Evolutionary conservation across 2,329 filamentous ascomycete species (phyloP).

Genomic region (Alternaria longipes): DNA sequence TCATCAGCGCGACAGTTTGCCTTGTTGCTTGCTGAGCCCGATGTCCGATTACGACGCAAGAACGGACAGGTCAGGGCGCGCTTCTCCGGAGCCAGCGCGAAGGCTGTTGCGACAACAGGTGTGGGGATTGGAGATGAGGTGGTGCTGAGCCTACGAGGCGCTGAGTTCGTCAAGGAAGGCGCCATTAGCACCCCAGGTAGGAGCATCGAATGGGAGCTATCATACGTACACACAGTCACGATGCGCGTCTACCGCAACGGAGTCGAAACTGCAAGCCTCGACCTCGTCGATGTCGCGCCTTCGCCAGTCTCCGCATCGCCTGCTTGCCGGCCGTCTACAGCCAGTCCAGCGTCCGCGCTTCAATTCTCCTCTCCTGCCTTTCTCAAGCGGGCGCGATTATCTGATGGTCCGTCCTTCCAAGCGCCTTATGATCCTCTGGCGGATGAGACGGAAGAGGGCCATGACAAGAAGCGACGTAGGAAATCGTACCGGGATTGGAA

Average conservation of each 20-base stretch:
- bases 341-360: slow-evolving; percentile 17
- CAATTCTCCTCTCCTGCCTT: slow-evolving; percentile 83
- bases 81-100: slow-evolving; percentile 76
- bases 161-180: slow-evolving; percentile 67
- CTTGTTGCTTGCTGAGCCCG: slow-evolving; percentile 83
- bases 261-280: slow-evolving; percentile 60
- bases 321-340: slow-evolving; percentile 19
- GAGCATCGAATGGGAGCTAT: slow-evolving; percentile 66
- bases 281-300: slow-evolving; percentile 58
- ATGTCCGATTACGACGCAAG: slow-evolving; percentile 78
- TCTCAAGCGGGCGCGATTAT: slow-evolving; percentile 71
- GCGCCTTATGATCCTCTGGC: slow-evolving; percentile 69
- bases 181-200: slow-evolving; percentile 66
- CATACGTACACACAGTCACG: slow-evolving; percentile 54
- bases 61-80: slow-evolving; percentile 83
- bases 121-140: slow-evolving; percentile 83
- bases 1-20: slow-evolving; percentile 76
- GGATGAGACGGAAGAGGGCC: slow-evolving; percentile 67
- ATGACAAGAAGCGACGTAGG: slow-evolving; percentile 73
- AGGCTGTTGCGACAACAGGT: slow-evolving; percentile 70
- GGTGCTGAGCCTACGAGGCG: slow-evolving; percentile 73
- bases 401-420: slow-evolving; percentile 73
- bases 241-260: slow-evolving; percentile 57
- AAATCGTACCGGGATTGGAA: slow-evolving; percentile 73
- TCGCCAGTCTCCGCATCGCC: slow-evolving; percentile 42